Conservation (phyloP, 2,329 filamentous ascomycete genomes). For the Paramyrothecium roridum region DNA sequence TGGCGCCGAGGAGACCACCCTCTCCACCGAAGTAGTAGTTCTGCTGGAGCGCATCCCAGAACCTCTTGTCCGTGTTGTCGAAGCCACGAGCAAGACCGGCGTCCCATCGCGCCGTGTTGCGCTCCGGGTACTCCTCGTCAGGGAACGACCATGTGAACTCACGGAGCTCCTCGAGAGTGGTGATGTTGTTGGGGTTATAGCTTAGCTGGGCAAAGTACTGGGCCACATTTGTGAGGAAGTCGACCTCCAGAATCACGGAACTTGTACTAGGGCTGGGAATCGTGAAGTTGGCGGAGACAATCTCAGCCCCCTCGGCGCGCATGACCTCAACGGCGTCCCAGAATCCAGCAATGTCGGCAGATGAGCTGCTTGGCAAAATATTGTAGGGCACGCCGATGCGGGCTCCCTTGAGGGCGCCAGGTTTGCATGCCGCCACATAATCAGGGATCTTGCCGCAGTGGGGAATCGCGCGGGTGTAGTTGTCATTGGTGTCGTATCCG, state of each 20-base stretch:
- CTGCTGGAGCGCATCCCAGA: conserved; percentile 53
- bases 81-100: conserved; percentile 46
- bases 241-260: conserved; percentile 49
- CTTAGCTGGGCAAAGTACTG: conserved; percentile 37
- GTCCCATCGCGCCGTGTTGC: conserved; percentile 56
- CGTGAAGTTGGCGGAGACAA: conserved; percentile 39
- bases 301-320: conserved; percentile 50
- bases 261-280: conserved; percentile 17
- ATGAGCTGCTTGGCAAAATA: conserved; percentile 23
- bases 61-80: conserved; percentile 51
- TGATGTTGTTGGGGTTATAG: conserved; percentile 52
- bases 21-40: conserved; percentile 51
- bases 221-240: conserved; percentile 53
- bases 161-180: conserved; percentile 42
- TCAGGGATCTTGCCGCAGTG: conserved; percentile 53
- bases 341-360: conserved; percentile 32
- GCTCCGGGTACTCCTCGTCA: conserved; percentile 52
- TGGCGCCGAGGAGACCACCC: conserved; percentile 30
- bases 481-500: conserved; percentile 56
- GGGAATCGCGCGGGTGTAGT: conserved; percentile 59
- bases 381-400: conserved; percentile 66
- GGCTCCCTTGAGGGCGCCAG: conserved; percentile 49
- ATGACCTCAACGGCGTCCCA: conserved; percentile 50
- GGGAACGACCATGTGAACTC: conserved; percentile 50
- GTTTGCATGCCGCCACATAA: conserved; percentile 57